phyloP scores from a whole-genome alignment of 1,284 basidiomycete genomes.

The Sphaerobolus stellatus region DNA sequence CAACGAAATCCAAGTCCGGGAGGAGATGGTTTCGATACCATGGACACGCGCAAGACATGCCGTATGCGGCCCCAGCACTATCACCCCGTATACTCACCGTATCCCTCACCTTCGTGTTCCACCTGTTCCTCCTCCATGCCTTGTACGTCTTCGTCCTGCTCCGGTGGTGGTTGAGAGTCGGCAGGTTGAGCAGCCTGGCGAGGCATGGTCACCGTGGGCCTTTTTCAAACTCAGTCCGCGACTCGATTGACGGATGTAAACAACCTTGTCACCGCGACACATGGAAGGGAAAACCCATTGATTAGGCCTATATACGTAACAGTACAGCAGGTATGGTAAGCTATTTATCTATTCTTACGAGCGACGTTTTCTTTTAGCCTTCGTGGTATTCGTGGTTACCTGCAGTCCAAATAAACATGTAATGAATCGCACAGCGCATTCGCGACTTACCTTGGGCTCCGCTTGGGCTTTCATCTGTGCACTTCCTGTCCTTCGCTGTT shows the following conservation, averaged over 20 bases:
- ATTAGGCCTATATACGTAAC: too few species aligned
- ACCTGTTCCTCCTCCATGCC: constrained; percentile 20
- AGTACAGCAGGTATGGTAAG: not conserved
- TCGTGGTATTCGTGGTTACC: too few species aligned
- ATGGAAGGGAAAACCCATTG: too few species aligned
- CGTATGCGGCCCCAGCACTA: not conserved
- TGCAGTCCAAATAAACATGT: too few species aligned
- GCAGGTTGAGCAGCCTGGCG: constrained; percentile 10
- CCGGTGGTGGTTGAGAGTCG: constrained; percentile 12
- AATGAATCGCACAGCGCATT: too few species aligned
- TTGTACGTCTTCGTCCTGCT: constrained; percentile 17
- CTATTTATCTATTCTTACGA: too few species aligned
- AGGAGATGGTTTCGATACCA: constrained; percentile 1
- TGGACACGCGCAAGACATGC: constrained; percentile 9
- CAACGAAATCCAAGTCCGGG: not conserved
- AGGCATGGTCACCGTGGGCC: constrained; percentile 1
- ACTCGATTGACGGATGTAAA: not conserved
- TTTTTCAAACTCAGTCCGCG: constrained; percentile 13
- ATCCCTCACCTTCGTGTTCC: constrained; percentile 19
- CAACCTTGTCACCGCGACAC: too few species aligned
- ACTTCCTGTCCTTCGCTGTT: too few species aligned
- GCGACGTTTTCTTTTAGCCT: too few species aligned
- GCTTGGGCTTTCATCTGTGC: too few species aligned
- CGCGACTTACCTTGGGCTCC: too few species aligned
- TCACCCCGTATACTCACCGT: constrained; percentile 14